Evolutionary conservation across 345 rosid species (phyloP), one percentile per base, ranked within the genome.

Genomic region (Theobroma cacao): DNA sequence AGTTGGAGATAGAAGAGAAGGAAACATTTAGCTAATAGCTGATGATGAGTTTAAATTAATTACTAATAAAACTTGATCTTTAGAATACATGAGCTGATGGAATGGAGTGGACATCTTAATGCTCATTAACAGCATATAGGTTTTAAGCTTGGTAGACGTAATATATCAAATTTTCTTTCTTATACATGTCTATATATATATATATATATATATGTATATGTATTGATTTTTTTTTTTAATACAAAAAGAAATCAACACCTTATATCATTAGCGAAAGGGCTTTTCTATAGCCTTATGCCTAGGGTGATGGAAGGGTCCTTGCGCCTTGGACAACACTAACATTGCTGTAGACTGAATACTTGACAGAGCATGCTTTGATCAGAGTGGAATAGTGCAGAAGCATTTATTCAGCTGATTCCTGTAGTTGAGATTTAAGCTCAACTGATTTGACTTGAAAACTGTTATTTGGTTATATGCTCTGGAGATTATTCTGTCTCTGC

Each of bases 321-420:
- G 4, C 7, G 28, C 52, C 1, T 15, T 7, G n/a, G 33, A 40
- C 20, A 41, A 12, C 34, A 43, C 53, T 67, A 67, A 14, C 34
- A 43, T 43, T 43, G 34, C 53, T 43, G 11, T 41, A 43, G 72
- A 43, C n/a, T 11, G 22, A 40, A 5, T 43, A n/a, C n/a, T n/a
- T n/a, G n/a, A n/a, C n/a, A 48, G 34, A 40, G 26, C 71, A 66
- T 24, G 53, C 4, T 3, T 67, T 41, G n/a, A 48, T 67, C 41
- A 41, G 52, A 67, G 72, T 67, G n/a, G n/a, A 43, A 43, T 41
- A 22, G 12, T 67, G 55, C n/a, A 67, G n/a, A 67, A 67, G 34
- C 30, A 67, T 41, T 43, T 43, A 26, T 43, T 43, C 26, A 6
- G 56, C 31, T 26, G 56, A 68, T 68, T 45, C 55, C 56, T 45